Percentiles rank a stretch among this genome's conserved stretches.
Conservation (phyloP, 2,329 filamentous ascomycete species). For the Acrocalymma vagum region DNA sequence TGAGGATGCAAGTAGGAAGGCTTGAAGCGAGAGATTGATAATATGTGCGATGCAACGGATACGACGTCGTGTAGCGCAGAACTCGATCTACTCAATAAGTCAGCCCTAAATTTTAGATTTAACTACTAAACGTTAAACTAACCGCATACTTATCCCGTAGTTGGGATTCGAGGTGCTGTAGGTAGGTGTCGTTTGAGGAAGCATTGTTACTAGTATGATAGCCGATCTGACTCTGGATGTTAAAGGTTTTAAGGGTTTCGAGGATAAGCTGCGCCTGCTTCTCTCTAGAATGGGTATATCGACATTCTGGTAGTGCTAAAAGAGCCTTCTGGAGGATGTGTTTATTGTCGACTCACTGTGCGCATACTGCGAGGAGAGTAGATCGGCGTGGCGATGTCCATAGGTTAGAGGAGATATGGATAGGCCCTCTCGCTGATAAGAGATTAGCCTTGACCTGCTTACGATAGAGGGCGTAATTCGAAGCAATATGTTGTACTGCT, state of each 20-base stretch:
- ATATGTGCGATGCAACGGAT: slow-evolving; percentile 8
- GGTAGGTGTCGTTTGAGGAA: slow-evolving; percentile 4
- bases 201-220: slow-evolving; percentile 9
- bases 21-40: slow-evolving; percentile 11
- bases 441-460: background rate
- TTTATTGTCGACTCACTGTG: slow-evolving; percentile 7
- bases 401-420: slow-evolving; percentile 6
- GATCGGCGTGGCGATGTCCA: slow-evolving; percentile 4
- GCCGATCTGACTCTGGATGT: slow-evolving; percentile 5
- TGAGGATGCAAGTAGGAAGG: slow-evolving; percentile 6
- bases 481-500: slow-evolving; percentile 4
- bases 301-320: slow-evolving; percentile 7
- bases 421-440: background rate
- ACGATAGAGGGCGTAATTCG: slow-evolving; percentile 1
- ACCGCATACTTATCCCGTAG: too few relatives aligned
- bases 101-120: too few relatives aligned
- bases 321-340: slow-evolving; percentile 8
- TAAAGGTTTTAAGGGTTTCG: slow-evolving; percentile 1
- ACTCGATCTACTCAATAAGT: slow-evolving; percentile 4
- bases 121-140: too few relatives aligned
- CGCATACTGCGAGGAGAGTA: slow-evolving; percentile 3
- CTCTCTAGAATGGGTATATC: slow-evolving; percentile 3
- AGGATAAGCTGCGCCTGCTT: slow-evolving; percentile 3
- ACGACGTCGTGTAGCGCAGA: slow-evolving; percentile 1
- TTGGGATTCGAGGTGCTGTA: slow-evolving; percentile 3